Base-by-base conservation (phyloP, 495 filamentous ascomycete species). In the Penicillium dipodomyicola region DNA sequence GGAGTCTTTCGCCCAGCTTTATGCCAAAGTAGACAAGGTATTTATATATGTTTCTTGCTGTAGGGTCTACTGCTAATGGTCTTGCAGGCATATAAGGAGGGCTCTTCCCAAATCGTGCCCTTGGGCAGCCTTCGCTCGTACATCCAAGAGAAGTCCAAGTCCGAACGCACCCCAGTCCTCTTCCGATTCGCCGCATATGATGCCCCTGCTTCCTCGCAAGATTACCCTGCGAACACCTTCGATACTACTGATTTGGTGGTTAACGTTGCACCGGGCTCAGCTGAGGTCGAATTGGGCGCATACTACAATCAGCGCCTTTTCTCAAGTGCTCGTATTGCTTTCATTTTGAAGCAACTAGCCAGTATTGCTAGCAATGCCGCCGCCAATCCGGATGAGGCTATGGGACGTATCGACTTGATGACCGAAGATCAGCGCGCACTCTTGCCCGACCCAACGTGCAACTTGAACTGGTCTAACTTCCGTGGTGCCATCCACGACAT, bases 381-480 rank as follows among this genome's bases (percentile, higher is more conserved):
- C 20, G 59, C 62, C 7, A 74, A 74, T 52, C 75, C 78, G 1
- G 69, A 77, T 30, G 67, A 77, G 45, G 65, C 75, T 17, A 62
- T 81, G 48, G 74, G 77, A n/a, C 69, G 70, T 17, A 74, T 81
- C 44, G 74, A 79, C 29, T 71, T 80, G 59, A 75, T 76, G 69
- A 80, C 79, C 10, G 65, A 69, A 17, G 72, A 77, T 25, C 76
- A 80, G 50, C 61, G 57, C 17, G 63, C 62, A 8, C 65, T 81
- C 49, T 69, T 90, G 20, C 91, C 91, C 14, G 86, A 94, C 70
- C 90, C 92, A 11, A 91, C 87, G 0, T 65, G 73, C 9, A 82
- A 91, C 65, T 81, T 96, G 47, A 79, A 94, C 66, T 97, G 92
- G 92, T 87, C 86, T 40, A 83, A 82, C 59, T 96, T 87, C 68